These are phyloP conservation scores for Kickxella alabastrina DNA, from an alignment of 192 early-diverging fungal species.

Conservation along the genomic window DNA sequence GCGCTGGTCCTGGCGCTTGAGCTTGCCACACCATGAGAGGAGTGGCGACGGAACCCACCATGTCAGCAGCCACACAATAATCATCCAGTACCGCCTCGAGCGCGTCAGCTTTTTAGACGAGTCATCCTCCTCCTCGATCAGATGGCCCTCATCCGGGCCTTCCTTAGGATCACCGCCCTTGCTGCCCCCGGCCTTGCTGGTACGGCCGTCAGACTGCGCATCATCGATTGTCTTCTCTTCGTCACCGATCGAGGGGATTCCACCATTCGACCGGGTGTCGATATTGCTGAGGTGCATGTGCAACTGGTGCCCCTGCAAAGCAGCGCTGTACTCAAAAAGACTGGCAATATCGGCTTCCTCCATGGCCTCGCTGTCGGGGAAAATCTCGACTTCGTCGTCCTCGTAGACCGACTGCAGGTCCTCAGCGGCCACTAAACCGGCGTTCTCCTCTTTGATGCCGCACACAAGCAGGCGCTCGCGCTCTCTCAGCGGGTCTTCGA, in stretches of 20 bases:
- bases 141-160: conserved; percentile 12
- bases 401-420: conserved; percentile 51
- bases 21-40: conserved; percentile 68
- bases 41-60: conserved; percentile 76
- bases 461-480: conserved; percentile 57
- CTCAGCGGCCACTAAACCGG: conserved; percentile 18
- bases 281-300: conserved; percentile 15
- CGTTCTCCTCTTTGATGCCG: conserved; percentile 35
- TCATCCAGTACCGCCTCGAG: conserved; percentile 69
- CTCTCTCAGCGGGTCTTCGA: conserved; percentile 78
- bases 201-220: conserved; percentile 12
- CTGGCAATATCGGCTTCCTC: conserved; percentile 43
- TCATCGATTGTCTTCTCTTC: conserved; percentile 48
- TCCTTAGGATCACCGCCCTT: conserved; percentile 47
- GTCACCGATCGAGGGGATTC: conserved; percentile 20
- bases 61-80: conserved; percentile 67
- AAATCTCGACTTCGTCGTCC: conserved; percentile 41
- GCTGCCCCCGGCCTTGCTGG: conserved; percentile 33
- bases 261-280: conserved; percentile 9
- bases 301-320: conserved; percentile 40
- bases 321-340: conserved; percentile 41
- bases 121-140: conserved; percentile 52
- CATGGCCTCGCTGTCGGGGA: conserved; percentile 29
- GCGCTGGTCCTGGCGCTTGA: conserved; percentile 71
- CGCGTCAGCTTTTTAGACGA: conserved; percentile 40